These are phyloP conservation scores for Thyridium curvatum DNA, from an alignment of 2,329 filamentous ascomycete genomes.

Conservation along the genomic window DNA sequence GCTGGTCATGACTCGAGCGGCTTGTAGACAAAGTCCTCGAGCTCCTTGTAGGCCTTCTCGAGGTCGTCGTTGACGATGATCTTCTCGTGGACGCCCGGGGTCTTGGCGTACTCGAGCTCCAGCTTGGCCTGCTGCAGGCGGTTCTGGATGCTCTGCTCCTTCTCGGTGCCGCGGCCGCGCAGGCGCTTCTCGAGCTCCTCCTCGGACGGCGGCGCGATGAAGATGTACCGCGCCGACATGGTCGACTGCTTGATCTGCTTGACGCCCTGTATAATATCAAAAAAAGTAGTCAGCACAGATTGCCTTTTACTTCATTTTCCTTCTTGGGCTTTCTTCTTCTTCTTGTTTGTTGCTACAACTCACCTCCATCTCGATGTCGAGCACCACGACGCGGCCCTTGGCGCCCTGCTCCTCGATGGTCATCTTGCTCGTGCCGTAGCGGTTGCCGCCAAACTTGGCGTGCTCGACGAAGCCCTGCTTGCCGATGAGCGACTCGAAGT, in stretches of 20 bases:
- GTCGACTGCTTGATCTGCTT: constrained; percentile 81
- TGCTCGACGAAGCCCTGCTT: constrained; percentile 75
- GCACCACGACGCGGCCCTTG: constrained; percentile 67
- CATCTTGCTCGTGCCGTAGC: constrained; percentile 77
- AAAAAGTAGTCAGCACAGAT: too few relatives aligned
- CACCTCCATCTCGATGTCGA: constrained; percentile 99
- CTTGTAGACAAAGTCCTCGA: constrained; percentile 43
- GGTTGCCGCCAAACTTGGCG: constrained; percentile 78
- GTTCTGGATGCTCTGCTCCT: constrained; percentile 63
- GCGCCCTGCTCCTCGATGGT: constrained; percentile 71
- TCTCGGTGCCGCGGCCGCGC: constrained; percentile 71
- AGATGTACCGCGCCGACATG: constrained; percentile 74
- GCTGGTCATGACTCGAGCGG: constrained; percentile 3
- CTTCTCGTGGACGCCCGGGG: constrained; percentile 48
- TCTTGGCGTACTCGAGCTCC: constrained; percentile 68
- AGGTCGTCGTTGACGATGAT: constrained; percentile 33
- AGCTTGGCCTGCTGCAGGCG: constrained; percentile 64
- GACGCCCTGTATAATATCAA: too few relatives aligned
- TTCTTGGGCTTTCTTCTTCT: constrained; percentile 38
- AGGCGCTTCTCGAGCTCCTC: constrained; percentile 69
- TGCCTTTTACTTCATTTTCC: too few relatives aligned
- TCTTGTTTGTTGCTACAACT: too few relatives aligned
- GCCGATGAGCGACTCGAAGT: constrained; percentile 63
- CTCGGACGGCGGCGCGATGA: constrained; percentile 73
- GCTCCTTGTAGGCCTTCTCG: constrained; percentile 43